These are phyloP conservation scores for Tuber borchii DNA, from an alignment of 495 filamentous ascomycete genomes.

Conservation along the genomic window DNA sequence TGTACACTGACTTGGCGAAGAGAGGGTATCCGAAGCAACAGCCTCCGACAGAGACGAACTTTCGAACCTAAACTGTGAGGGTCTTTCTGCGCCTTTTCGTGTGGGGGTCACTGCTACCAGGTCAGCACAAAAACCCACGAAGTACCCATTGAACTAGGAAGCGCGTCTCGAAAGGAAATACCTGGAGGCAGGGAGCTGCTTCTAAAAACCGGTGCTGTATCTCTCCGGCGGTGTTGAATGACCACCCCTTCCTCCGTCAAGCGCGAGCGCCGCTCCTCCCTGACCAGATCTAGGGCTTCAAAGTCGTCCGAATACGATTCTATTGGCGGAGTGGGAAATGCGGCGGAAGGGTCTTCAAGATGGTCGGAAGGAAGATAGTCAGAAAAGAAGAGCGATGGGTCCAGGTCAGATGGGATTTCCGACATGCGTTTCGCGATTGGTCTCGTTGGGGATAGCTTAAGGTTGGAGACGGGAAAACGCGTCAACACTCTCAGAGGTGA, in stretches of 20 bases:
- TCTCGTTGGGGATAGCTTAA: not conserved
- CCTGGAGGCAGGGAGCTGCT: conserved; percentile 54
- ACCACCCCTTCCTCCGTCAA: conserved; percentile 52
- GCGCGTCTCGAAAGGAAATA: conserved; percentile 37
- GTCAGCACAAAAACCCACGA: conserved; percentile 12
- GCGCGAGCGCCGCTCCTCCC: conserved; percentile 48
- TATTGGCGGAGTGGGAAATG: conserved; percentile 17
- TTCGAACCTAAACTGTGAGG: conserved; percentile 6
- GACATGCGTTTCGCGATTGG: conserved; percentile 18
- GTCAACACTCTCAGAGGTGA: not conserved
- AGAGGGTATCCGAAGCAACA: conserved; percentile 8
- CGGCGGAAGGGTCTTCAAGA: conserved; percentile 10
- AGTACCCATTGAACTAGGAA: conserved; percentile 5
- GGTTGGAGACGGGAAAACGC: not conserved
- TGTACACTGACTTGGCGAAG: conserved; percentile 17
- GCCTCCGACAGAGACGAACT: conserved; percentile 15
- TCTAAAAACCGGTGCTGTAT: conserved; percentile 55
- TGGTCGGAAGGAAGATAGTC: conserved; percentile 28
- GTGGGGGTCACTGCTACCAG: conserved; percentile 38
- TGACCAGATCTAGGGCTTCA: conserved; percentile 51
- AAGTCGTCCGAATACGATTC: conserved; percentile 53
- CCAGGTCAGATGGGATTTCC: conserved; percentile 37
- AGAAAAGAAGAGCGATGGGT: conserved; percentile 32
- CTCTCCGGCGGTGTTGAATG: conserved; percentile 59
- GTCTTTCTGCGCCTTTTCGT: conserved; percentile 15